A percentile compares a stretch with the other conserved stretches of the same genome.
Conservation (phyloP, 331 rosid genomes). For the Quercus phellos region DNA sequence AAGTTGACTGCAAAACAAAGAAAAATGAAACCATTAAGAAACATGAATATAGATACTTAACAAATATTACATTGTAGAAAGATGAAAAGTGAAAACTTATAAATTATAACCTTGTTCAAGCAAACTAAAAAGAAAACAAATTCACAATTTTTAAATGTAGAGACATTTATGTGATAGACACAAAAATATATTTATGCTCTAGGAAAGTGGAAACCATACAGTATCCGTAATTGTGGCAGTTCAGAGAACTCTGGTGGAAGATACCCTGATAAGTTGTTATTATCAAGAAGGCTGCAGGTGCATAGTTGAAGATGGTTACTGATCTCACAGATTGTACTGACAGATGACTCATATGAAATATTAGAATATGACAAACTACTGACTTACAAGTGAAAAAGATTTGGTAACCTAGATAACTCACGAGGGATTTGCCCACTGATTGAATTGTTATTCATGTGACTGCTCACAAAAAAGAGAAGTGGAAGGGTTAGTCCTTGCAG, state of each 20-base stretch:
- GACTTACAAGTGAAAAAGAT: conserved; percentile 78
- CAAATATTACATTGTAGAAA: background rate
- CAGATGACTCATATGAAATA: background rate
- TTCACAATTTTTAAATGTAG: background rate
- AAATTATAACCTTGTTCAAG: background rate
- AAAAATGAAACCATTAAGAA: background rate
- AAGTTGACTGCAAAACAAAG: conserved; percentile 74
- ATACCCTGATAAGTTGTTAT: conserved; percentile 66
- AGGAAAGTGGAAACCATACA: conserved; percentile 48
- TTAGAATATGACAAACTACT: background rate
- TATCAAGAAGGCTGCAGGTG: conserved; percentile 83
- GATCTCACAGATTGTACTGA: conserved; percentile 7
- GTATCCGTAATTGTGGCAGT: conserved; percentile 36
- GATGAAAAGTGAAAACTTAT: background rate
- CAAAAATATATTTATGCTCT: background rate
- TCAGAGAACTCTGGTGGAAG: conserved; percentile 61
- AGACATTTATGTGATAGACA: background rate
- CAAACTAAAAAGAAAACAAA: background rate
- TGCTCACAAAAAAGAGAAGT: conserved; percentile 31
- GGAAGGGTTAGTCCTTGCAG: background rate
- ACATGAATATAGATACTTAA: background rate
- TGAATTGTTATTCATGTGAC: conserved; percentile 99
- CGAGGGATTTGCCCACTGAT: conserved; percentile 78
- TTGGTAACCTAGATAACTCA: conserved; percentile 56
- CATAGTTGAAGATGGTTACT: conserved; percentile 17